Evolutionary conservation across 78 protist genomes (phyloP).

Genomic region (Creolimax fragrantissima): DNA sequence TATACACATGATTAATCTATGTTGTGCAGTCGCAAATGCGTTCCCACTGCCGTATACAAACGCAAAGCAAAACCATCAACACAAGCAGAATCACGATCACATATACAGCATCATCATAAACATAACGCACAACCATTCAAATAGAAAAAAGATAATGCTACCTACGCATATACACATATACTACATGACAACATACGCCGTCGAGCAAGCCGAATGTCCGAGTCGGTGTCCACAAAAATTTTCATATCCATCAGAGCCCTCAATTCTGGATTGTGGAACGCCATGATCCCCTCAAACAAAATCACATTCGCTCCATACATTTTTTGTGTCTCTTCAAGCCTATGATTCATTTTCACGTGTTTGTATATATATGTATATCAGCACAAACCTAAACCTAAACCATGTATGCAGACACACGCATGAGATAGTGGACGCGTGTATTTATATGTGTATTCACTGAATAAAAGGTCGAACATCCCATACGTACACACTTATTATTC

Average conservation of each 20-base stretch:
- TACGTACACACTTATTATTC: too few species aligned
- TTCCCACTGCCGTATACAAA: background rate
- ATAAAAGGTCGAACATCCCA: too few species aligned
- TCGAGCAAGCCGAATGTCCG: constrained; percentile 39
- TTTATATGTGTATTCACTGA: too few species aligned
- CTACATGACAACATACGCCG: background rate
- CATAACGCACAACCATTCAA: background rate
- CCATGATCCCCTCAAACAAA: constrained; percentile 36
- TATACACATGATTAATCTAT: too few species aligned
- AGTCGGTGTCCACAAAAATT: constrained; percentile 41
- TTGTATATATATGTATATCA: too few species aligned
- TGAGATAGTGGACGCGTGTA: too few species aligned
- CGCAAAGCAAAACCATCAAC: background rate
- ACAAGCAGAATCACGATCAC: background rate
- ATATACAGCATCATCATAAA: background rate
- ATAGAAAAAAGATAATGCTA: background rate
- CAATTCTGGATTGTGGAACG: background rate
- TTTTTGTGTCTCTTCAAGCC: background rate
- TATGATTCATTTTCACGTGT: background rate
- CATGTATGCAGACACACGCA: too few species aligned
- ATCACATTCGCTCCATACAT: constrained; percentile 32
- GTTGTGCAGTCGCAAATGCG: too few species aligned
- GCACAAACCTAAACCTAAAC: too few species aligned
- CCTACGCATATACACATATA: background rate
- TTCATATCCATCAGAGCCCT: constrained; percentile 35